phyloP scores from a whole-genome alignment of 257 asterid species.

The Jaltomata sinuosa region DNA sequence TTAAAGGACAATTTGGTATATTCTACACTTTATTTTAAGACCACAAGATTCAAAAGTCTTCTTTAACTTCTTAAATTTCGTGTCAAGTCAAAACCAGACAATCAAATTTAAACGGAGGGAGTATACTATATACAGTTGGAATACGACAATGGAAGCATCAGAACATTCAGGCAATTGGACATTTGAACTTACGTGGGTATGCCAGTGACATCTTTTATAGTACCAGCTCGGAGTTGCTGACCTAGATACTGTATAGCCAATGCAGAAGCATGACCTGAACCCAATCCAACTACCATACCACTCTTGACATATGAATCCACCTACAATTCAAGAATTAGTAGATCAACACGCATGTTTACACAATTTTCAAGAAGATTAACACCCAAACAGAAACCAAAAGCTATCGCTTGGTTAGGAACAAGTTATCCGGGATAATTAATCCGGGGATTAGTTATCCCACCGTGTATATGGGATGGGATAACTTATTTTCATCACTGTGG shows the following conservation, averaged over 20 bases:
- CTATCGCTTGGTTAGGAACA: too few relatives aligned
- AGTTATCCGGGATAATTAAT: too few relatives aligned
- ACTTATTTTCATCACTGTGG: too few relatives aligned
- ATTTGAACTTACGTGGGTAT: constrained; percentile 45
- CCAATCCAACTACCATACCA: constrained; percentile 73
- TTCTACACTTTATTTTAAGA: too few relatives aligned
- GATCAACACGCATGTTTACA: not conserved
- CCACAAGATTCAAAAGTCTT: too few relatives aligned
- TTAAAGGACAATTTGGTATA: too few relatives aligned
- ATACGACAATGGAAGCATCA: not conserved
- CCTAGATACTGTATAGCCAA: constrained; percentile 70
- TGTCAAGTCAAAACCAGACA: too few relatives aligned
- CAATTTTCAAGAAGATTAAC: not conserved
- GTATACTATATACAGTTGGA: not conserved
- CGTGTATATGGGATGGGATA: too few relatives aligned
- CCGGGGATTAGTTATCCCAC: too few relatives aligned
- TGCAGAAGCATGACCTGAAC: constrained; percentile 61
- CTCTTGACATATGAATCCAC: constrained; percentile 61
- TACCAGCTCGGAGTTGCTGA: constrained; percentile 50
- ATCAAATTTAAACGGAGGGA: too few relatives aligned
- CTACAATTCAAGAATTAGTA: constrained; percentile 25
- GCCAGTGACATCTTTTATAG: constrained; percentile 40
- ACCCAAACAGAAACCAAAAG: not conserved
- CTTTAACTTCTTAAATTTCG: too few relatives aligned
- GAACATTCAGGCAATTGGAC: not conserved